Percentiles rank a stretch among this genome's conserved stretches.
These are phyloP conservation scores for Alectoria sarmentosa DNA, from an alignment of 495 filamentous ascomycete genomes.

Conservation along the genomic window DNA sequence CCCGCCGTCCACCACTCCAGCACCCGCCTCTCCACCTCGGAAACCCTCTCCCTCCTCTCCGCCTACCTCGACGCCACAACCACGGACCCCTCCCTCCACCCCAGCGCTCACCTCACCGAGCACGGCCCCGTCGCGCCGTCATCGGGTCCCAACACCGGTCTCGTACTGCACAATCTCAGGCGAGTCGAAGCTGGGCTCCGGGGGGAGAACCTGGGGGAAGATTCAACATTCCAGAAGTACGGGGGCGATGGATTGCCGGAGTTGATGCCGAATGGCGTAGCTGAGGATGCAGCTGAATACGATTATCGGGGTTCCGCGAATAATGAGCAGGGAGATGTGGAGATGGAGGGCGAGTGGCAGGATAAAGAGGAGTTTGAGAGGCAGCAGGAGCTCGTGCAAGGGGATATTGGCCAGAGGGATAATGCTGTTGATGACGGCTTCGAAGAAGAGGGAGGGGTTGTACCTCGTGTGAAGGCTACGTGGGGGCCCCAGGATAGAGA, in stretches of 20 bases:
- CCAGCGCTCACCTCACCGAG: slow-evolving; percentile 55
- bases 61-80: slow-evolving; percentile 50
- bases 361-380: slow-evolving; percentile 45
- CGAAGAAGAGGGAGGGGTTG: slow-evolving; percentile 10
- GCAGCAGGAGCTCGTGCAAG: slow-evolving; percentile 38
- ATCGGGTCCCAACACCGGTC: slow-evolving; percentile 45
- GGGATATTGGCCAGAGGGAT: slow-evolving; percentile 31
- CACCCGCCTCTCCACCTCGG: slow-evolving; percentile 42
- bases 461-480: slow-evolving; percentile 21
- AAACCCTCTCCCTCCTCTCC: slow-evolving; percentile 49
- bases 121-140: slow-evolving; percentile 49
- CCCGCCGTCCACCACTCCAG: slow-evolving; percentile 43
- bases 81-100: slow-evolving; percentile 56
- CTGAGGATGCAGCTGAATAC: background rate
- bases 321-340: slow-evolving; percentile 18
- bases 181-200: slow-evolving; percentile 58
- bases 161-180: slow-evolving; percentile 58
- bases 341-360: slow-evolving; percentile 40
- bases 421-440: slow-evolving; percentile 18
- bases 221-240: slow-evolving; percentile 38
- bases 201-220: slow-evolving; percentile 49
- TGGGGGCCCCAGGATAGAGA: slow-evolving; percentile 36
- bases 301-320: slow-evolving; percentile 13
- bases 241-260: slow-evolving; percentile 25
- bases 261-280: slow-evolving; percentile 7